Evolutionary conservation across 805 yeast species (phyloP).

Genomic region (Hanseniaspora lachancei): DNA sequence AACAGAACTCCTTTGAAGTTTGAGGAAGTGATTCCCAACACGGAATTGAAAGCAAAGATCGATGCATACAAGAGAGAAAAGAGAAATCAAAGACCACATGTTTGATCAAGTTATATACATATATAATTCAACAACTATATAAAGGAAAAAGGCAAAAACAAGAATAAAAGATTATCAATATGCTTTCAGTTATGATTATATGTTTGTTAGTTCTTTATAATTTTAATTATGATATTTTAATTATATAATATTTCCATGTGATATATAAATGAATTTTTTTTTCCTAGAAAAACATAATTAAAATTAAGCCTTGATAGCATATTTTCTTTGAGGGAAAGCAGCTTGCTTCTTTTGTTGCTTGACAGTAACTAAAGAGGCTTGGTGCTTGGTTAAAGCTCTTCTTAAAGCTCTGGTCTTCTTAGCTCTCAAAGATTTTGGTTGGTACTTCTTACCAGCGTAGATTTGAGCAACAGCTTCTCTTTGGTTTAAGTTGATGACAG

Average conservation of each 20-base stretch:
- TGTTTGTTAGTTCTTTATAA: conserved; percentile 10
- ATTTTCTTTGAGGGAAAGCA: conserved; percentile 97
- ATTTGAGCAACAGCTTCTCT: conserved; percentile 89
- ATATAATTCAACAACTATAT: background rate
- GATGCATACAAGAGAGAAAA: conserved; percentile 41
- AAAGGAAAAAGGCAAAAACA: no score
- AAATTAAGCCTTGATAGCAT: conserved; percentile 91
- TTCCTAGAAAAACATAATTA: conserved; percentile 11
- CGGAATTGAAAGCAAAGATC: conserved; percentile 51
- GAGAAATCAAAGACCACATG: conserved; percentile 20
- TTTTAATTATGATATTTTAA: conserved; percentile 12
- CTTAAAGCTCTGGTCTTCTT: conserved; percentile 99
- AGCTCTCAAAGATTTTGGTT: conserved; percentile 97
- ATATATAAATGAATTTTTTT: conserved; percentile 10
- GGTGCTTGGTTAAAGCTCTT: conserved; percentile 83
- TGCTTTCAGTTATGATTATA: background rate
- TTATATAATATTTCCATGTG: background rate
- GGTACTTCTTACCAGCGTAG: conserved; percentile 89
- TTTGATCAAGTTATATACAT: background rate
- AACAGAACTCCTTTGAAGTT: conserved; percentile 80
- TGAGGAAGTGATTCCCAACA: conserved; percentile 76
- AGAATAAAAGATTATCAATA: background rate
- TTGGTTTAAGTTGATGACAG: conserved; percentile 92
- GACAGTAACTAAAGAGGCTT: conserved; percentile 67
- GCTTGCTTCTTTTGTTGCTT: conserved; percentile 83